phyloP scores from a whole-genome alignment of 2,329 filamentous ascomycete species.

The Aspergillus oerlinghausenensis region DNA sequence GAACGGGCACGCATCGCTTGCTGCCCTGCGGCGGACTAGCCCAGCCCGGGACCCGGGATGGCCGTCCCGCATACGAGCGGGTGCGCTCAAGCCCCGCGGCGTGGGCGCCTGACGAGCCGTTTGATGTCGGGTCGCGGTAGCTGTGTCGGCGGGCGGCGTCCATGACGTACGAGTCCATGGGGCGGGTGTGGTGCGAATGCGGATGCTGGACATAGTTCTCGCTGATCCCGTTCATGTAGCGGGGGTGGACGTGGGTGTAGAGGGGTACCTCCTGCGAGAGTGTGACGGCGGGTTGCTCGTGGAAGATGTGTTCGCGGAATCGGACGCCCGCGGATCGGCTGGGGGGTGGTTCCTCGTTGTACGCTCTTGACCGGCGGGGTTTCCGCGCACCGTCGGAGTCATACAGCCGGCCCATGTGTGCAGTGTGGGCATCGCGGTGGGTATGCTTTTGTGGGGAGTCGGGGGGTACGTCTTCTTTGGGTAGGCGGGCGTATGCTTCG shows the following conservation, averaged over 20 bases:
- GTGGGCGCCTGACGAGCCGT: constrained; percentile 5
- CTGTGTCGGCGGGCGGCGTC: constrained; percentile 24
- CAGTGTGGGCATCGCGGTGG: constrained; percentile 6
- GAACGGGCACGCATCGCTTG: background rate
- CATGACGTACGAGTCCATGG: constrained; percentile 18
- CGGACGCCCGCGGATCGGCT: constrained; percentile 5
- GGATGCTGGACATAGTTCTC: constrained; percentile 5
- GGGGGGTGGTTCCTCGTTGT: constrained; percentile 13
- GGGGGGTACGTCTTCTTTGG: constrained; percentile 26
- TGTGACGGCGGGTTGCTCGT: constrained; percentile 9
- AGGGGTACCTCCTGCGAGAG: constrained; percentile 7
- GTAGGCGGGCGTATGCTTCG: constrained; percentile 30
- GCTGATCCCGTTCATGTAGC: constrained; percentile 10
- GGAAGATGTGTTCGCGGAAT: constrained; percentile 14
- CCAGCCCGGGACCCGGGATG: constrained; percentile 6
- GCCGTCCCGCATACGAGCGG: constrained; percentile 14
- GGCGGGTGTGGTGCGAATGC: constrained; percentile 16
- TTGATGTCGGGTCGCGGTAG: constrained; percentile 18
- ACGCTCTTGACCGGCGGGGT: constrained; percentile 5
- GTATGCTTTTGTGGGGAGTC: constrained; percentile 9
- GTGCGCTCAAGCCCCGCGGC: constrained; percentile 13
- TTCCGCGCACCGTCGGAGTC: constrained; percentile 17
- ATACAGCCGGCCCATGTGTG: constrained; percentile 9
- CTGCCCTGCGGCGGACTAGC: background rate
- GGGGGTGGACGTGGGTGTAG: constrained; percentile 12